Evolutionary conservation across 805 yeast genomes (phyloP), one percentile per base, ranked within the genome.

Genomic region (Candida anglica): DNA sequence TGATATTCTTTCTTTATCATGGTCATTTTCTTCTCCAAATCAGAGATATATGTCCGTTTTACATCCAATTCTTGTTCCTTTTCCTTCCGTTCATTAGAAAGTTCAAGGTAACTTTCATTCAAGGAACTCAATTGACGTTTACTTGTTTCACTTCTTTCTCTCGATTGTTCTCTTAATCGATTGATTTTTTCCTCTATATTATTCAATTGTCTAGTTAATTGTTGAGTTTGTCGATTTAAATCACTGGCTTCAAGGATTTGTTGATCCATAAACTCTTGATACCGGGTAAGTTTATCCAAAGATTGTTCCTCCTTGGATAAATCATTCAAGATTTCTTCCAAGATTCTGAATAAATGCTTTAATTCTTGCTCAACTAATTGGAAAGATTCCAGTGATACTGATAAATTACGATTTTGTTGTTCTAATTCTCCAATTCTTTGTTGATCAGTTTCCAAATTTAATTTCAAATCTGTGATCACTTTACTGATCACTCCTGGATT

Each of bases 361-460:
- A 66, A 43, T 38, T 64, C 69, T 22, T 47, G 54, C 41, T 67
- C 69, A 2, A 63, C 52, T n/a, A 39, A 29, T 29, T 68, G 71
- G 37, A 85, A 71, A 0, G 87, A 71, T 32, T 79, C 83, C 7
- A 75, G 63, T 0, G 89, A 70, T 1, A 67, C 58, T 1, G 71
- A 58, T 14, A 79, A 52, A 43, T 77, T 76, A 32, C 76, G 60
- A 30, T 74, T 66, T 41, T 73, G 65, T 10, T 40, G 33, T 42
- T 80, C 83, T 9, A 49, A 33, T 3, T 41, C 34, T 13, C 42
- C 39, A 24, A 48, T 49, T 10, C 42, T 35, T 5, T 36, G 40
- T 17, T 53, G 57, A 19, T 74, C 48, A 2, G 60, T 58, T 8
- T 59, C 56, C 16, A 79, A 60, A 5, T 75, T 64, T 15, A 48